Conservation (phyloP, 192 early-diverging fungal genomes). For the Linnemannia elongata region DNA sequence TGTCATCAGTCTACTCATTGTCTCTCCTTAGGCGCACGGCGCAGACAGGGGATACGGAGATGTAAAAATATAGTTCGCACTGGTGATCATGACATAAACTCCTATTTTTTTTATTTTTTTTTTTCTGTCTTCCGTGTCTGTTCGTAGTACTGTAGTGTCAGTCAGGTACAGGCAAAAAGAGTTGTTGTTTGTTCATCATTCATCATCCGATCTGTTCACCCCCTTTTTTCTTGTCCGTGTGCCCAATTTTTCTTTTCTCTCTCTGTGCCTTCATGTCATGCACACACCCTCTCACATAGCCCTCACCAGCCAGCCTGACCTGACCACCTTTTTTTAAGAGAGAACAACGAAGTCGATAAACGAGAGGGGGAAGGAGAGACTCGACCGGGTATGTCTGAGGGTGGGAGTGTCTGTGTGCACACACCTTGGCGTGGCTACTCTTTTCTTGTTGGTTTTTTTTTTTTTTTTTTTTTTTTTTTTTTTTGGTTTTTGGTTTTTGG, state of each 20-base stretch:
- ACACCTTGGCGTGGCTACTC: neutral
- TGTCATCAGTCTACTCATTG: neutral
- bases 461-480: neutral
- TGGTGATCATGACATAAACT: slow-evolving; percentile 6
- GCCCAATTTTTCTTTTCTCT: neutral
- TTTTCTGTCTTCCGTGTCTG: neutral
- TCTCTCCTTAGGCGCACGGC: neutral
- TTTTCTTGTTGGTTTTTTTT: neutral
- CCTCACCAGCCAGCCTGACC: neutral
- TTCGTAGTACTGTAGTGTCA: slow-evolving; percentile 13
- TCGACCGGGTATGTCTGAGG: no score
- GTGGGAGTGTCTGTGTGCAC: no score
- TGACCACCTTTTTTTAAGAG: neutral
- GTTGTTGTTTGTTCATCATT: neutral
- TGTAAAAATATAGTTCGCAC: neutral
- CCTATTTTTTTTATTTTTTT: slow-evolving; percentile 10
- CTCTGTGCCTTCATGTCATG: neutral
- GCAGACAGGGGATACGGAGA: neutral
- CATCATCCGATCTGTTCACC: neutral
- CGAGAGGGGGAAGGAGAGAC: neutral
- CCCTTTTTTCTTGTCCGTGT: slow-evolving; percentile 15
- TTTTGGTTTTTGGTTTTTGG: no score
- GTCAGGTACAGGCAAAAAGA: neutral
- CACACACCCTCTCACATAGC: neutral
- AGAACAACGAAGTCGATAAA: neutral